These are phyloP conservation scores for Paracorniculantispora psalliotae DNA, from an alignment of 2,329 filamentous ascomycete genomes.

Conservation along the genomic window DNA sequence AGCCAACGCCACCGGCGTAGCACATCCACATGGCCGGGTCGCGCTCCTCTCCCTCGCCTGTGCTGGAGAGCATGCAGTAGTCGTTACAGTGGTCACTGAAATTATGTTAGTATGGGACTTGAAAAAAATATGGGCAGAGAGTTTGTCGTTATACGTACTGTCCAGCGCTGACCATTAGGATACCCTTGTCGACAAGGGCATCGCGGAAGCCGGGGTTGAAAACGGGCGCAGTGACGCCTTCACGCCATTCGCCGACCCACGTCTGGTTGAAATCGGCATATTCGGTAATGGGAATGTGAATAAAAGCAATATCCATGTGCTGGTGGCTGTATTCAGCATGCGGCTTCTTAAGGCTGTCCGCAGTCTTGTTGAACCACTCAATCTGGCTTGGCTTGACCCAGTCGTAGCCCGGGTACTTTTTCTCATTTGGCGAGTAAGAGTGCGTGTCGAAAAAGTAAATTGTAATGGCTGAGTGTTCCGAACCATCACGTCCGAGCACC, in stretches of 20 bases:
- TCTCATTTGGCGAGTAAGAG: conserved; percentile 84
- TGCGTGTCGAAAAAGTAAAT: conserved; percentile 96
- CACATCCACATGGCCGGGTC: conserved; percentile 89
- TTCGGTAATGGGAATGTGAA: conserved; percentile 93
- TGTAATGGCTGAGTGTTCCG: conserved; percentile 83
- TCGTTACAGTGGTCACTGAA: conserved; percentile 89
- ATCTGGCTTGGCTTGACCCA: conserved; percentile 96
- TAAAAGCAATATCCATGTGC: conserved; percentile 94
- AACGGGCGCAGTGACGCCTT: conserved; percentile 78
- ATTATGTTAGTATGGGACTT: conserved; percentile 17
- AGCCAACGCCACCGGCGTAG: conserved; percentile 86
- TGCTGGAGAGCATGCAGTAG: conserved; percentile 73
- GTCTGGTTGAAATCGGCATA: conserved; percentile 63
- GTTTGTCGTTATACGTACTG: conserved; percentile 72
- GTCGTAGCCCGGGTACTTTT: conserved; percentile 86
- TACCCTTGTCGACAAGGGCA: conserved; percentile 77
- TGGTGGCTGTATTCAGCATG: conserved; percentile 84
- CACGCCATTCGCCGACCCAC: conserved; percentile 64
- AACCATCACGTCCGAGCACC: conserved; percentile 72
- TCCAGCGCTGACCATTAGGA: conserved; percentile 84
- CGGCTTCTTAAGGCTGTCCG: conserved; percentile 65
- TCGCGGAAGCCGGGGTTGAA: conserved; percentile 94
- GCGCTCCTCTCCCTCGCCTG: conserved; percentile 38
- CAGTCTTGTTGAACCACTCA: conserved; percentile 84
- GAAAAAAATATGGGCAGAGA: background rate